Base-by-base conservation (phyloP, 768 basidiomycete species). In the Kwoniella sp. region DNA sequence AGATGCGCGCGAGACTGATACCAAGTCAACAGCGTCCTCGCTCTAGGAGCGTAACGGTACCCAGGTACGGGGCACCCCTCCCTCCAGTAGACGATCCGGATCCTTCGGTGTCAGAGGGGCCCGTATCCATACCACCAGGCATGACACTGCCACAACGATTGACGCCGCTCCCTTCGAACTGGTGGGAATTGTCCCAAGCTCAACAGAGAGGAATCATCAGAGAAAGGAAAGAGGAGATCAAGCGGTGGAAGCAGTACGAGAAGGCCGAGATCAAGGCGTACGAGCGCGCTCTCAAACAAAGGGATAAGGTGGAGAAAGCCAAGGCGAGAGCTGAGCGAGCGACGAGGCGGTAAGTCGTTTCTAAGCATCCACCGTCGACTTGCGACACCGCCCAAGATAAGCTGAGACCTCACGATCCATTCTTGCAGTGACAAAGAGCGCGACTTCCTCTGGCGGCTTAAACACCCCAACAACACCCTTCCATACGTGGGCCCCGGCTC, bases 361-460 rank as follows among this genome's bases (percentile, higher is more conserved):
- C 17, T 10, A 22, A 14, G 38, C 19, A n/a, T 33, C n/a, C n/a
- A 9, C 38, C 38, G 38, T 22, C 20, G 9, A 14, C 19, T 20
- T 11, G 38, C 9, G 38, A 22, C 22, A 43, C 10, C 7, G 5
- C 41, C 9, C 19, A 11, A 36, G 11, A 25, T 47, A 15, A 22
- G 7, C 33, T n/a, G n/a, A n/a, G n/a, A n/a, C n/a, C n/a, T n/a
- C n/a, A n/a, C n/a, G n/a, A n/a, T n/a, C 10, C 28, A 17, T 17
- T 29, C 19, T 44, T 40, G n/a, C 27, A 66, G 60, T 27, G 49
- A 39, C 5, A 22, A 52, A 43, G 33, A 61, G 36, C 53, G 56
- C 37, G 34, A 54, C 12, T 19, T 50, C n/a, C 56, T 57, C 34
- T 56, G 41, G 36, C 23, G 46, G 2, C 39, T 27, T n/a, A 51